A percentile compares a stretch with the other conserved stretches of the same genome.
Conservation (phyloP, 345 rosid genomes). For the Punica granatum region DNA sequence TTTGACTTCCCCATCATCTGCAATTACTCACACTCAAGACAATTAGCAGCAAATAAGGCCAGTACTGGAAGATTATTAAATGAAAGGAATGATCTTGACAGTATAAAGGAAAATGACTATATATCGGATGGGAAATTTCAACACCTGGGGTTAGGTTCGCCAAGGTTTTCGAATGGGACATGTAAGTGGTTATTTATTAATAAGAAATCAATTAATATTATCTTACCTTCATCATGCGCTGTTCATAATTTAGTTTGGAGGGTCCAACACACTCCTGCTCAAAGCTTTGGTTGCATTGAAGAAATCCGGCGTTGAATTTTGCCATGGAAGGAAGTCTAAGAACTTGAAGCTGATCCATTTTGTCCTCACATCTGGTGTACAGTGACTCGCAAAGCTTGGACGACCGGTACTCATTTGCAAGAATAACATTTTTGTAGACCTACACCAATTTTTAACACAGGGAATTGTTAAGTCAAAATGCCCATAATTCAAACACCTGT, state of each 20-base stretch:
- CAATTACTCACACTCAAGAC: slow-evolving; percentile 4
- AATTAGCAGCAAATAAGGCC: background rate
- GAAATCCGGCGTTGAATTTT: slow-evolving; percentile 91
- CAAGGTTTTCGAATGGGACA: background rate
- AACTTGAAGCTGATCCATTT: slow-evolving; percentile 96
- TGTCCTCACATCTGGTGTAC: slow-evolving; percentile 83
- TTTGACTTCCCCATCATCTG: slow-evolving; percentile 92
- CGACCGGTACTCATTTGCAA: slow-evolving; percentile 76
- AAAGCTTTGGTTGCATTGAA: slow-evolving; percentile 86
- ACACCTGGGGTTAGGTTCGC: background rate
- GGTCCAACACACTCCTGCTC: slow-evolving; percentile 85
- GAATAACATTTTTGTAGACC: slow-evolving; percentile 57
- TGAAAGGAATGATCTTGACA: background rate
- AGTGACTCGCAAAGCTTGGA: slow-evolving; percentile 82
- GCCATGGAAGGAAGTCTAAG: slow-evolving; percentile 99
- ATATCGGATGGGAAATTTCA: background rate
- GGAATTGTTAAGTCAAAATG: background rate
- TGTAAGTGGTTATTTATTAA: background rate
- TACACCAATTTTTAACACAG: slow-evolving; percentile 10
- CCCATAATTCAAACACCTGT: too few species aligned
- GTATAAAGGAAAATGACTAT: too few species aligned
- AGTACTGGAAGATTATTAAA: background rate
- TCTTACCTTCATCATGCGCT: slow-evolving; percentile 77
- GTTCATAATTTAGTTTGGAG: slow-evolving; percentile 70
- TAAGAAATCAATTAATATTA: background rate